These are phyloP conservation scores for Malus asiatica DNA, from an alignment of 306 rosid species.

Conservation along the genomic window DNA sequence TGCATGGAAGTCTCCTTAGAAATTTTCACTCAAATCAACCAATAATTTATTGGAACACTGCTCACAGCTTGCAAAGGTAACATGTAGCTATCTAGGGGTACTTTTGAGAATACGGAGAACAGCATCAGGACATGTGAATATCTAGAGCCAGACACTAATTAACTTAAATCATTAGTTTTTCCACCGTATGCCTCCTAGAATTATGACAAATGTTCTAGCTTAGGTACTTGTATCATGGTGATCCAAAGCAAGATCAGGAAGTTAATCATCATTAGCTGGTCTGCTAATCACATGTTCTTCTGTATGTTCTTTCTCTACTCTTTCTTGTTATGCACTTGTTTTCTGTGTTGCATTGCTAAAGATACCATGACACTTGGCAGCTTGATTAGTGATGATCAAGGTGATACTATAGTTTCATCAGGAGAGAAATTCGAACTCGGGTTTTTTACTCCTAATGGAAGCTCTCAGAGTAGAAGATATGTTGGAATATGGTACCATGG, in stretches of 20 bases:
- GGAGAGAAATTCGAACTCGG: slow-evolving; percentile 56
- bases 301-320: slow-evolving; percentile 21
- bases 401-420: slow-evolving; percentile 47
- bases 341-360: slow-evolving; percentile 33
- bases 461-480: slow-evolving; percentile 47
- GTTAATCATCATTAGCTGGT: slow-evolving; percentile 22
- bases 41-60: slow-evolving; percentile 14
- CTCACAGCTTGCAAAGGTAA: slow-evolving; percentile 18
- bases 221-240: slow-evolving; percentile 18
- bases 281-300: slow-evolving; percentile 25
- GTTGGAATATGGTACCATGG: slow-evolving; percentile 69
- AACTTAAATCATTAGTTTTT: slow-evolving; percentile 1
- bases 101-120: slow-evolving; percentile 4
- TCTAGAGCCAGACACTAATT: slow-evolving; percentile 9
- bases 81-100: slow-evolving; percentile 7
- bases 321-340: slow-evolving; percentile 24
- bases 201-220: slow-evolving; percentile 17
- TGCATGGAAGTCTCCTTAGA: no score
- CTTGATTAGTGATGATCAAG: slow-evolving; percentile 27
- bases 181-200: slow-evolving; percentile 14
- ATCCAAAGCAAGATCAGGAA: slow-evolving; percentile 29
- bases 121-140: not conserved
- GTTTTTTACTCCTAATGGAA: slow-evolving; percentile 63
- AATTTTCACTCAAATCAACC: slow-evolving; percentile 11
- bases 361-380: slow-evolving; percentile 35